Evolutionary conservation across 2,329 filamentous ascomycete genomes (phyloP), one percentile per base, ranked within the genome.

Genomic region (Aspergillus oerlinghausenensis): DNA sequence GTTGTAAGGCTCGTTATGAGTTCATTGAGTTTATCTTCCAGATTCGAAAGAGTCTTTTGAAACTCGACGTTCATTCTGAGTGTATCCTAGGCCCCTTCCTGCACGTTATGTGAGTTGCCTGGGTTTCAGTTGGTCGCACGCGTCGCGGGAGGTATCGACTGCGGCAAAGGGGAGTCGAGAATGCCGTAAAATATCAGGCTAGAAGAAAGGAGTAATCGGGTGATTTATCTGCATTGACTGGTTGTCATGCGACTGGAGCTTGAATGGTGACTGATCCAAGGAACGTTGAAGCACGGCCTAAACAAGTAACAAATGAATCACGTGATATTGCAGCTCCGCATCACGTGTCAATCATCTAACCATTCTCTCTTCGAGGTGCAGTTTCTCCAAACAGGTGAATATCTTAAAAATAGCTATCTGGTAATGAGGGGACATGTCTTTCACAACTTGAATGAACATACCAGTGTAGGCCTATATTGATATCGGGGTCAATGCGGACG

Each of bases 21-120:
- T 29, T 67, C 65, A 60, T 74, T 77, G 59, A 79, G 71, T 52
- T 71, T 74, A n/a, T 64, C 65, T 62, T 79, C 77, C 38, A 79
- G 68, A 42, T 66, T 66, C 17, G 73, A 70, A 53, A 79, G 70
- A 19, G 75, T 67, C 2, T 66, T 64, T 52, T 75, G 70, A 43
- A 78, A 61, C 45, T 70, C 64, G 14, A 70, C 54, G 54, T 79
- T 73, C 77, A 79, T 79, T 50, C 52, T 69, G 59, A 35, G 32
- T 38, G 32, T 38, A 38, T 38, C 14, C 14, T 35, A 1, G 14
- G 7, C 17, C 3, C 14, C 32, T 38, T 17, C 14, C 32, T 38
- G 32, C 14, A 38, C 0, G 7, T 17, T 17, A 7, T 38, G 32
- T 17, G 14, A 6, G 14, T 7, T 35, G 32, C 32, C 32, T 38